Conservation (phyloP, 1,139 yeast genomes). For the Pichia norvegensis region DNA sequence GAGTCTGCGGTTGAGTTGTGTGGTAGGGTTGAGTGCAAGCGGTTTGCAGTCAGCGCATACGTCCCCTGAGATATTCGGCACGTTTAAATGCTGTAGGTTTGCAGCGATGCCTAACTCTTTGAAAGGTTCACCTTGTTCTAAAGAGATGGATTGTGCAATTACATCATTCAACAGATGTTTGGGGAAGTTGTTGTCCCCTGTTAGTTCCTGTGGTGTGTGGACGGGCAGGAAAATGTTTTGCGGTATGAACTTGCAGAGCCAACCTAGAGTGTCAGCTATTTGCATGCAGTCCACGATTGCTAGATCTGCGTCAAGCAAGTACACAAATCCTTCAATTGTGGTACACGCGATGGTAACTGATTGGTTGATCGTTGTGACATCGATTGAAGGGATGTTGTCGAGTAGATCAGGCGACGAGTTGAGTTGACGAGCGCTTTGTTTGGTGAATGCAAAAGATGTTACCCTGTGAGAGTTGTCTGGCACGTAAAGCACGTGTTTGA, state of each 20-base stretch:
- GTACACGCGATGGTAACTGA: constrained; percentile 31
- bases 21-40: background rate
- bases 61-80: background rate
- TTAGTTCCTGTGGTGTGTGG: background rate
- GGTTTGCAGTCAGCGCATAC: background rate
- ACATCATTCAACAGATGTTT: too few relatives aligned
- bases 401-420: constrained; percentile 36
- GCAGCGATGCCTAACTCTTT: background rate
- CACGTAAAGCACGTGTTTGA: constrained; percentile 37
- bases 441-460: constrained; percentile 33
- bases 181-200: background rate
- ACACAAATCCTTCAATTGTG: constrained; percentile 44
- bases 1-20: background rate
- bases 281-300: constrained; percentile 19
- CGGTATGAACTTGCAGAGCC: constrained; percentile 2
- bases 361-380: constrained; percentile 30
- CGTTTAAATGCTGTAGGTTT: background rate
- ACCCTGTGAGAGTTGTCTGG: constrained; percentile 53
- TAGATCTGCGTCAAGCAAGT: constrained; percentile 28
- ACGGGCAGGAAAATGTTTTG: background rate
- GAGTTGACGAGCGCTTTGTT: constrained; percentile 2
- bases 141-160: background rate
- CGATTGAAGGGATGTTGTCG: constrained; percentile 56
- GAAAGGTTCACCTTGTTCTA: background rate
- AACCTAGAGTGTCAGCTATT: background rate